These are phyloP conservation scores for Anthracocystis setariae DNA, from an alignment of 1,284 basidiomycete species.

Conservation along the genomic window DNA sequence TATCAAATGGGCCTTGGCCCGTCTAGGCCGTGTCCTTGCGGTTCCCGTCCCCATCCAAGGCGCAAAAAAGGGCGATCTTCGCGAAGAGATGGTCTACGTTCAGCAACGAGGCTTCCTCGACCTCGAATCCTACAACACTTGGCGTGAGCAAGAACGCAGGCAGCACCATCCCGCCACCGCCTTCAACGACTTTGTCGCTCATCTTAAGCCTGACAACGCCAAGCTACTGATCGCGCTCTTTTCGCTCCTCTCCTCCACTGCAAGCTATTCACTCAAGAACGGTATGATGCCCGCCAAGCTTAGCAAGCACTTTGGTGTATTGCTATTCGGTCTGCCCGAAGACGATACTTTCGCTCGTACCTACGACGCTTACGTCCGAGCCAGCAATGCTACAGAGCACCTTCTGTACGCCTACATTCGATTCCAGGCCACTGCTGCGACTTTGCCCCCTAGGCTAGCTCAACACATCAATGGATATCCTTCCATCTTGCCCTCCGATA, in stretches of 20 bases:
- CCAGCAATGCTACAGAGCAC: conserved; percentile 65
- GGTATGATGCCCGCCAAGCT: conserved; percentile 65
- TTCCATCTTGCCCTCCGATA: conserved; percentile 50
- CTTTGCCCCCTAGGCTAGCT: conserved; percentile 54
- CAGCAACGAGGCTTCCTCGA: conserved; percentile 66
- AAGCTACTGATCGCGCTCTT: conserved; percentile 58
- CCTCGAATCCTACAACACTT: conserved; percentile 57
- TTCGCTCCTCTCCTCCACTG: conserved; percentile 62
- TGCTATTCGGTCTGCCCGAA: conserved; percentile 65
- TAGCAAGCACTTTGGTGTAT: conserved; percentile 56
- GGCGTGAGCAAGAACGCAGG: conserved; percentile 58
- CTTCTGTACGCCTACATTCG: conserved; percentile 64
- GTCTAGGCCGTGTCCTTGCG: conserved; percentile 61
- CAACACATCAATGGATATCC: conserved; percentile 62
- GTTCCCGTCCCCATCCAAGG: conserved; percentile 40
- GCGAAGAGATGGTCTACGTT: conserved; percentile 61
- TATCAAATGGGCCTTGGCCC: conserved; percentile 66
- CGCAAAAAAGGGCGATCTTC: conserved; percentile 40
- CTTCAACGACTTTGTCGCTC: conserved; percentile 44
- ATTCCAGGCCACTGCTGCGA: conserved; percentile 37
- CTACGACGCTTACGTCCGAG: conserved; percentile 61
- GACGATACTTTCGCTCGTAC: conserved; percentile 65
- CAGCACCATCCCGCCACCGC: conserved; percentile 42
- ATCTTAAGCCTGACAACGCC: conserved; percentile 37
- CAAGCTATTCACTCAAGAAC: conserved; percentile 64